Conservation (phyloP, 2,329 filamentous ascomycete species). For the Nothopassalora personata region DNA sequence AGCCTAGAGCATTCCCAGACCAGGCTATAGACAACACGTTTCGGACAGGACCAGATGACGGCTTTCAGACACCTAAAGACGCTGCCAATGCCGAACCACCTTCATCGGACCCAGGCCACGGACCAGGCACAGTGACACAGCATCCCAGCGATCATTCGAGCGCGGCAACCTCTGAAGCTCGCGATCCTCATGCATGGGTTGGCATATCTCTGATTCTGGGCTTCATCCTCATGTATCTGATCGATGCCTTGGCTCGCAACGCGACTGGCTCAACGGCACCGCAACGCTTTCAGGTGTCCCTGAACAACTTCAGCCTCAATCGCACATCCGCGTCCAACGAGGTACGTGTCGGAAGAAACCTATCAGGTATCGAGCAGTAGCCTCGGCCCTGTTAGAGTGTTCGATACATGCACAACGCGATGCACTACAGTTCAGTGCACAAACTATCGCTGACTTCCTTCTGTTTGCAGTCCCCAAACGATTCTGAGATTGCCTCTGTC, state of each 20-base stretch:
- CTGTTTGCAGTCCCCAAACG: background rate
- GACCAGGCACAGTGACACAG: slow-evolving; percentile 8
- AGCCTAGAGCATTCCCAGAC: background rate
- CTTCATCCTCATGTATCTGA: slow-evolving; percentile 94
- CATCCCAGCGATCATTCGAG: background rate
- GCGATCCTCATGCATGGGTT: slow-evolving; percentile 68
- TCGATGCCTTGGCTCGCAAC: slow-evolving; percentile 78
- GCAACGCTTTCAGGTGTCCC: slow-evolving; percentile 75
- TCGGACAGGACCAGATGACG: slow-evolving; percentile 30
- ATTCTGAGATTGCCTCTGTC: slow-evolving; percentile 9
- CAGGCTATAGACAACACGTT: slow-evolving; percentile 12
- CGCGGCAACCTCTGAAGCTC: slow-evolving; percentile 19
- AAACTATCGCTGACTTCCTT: too few relatives aligned
- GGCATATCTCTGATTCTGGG: slow-evolving; percentile 81
- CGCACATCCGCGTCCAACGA: slow-evolving; percentile 29
- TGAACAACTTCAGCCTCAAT: slow-evolving; percentile 64
- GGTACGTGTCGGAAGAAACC: too few relatives aligned
- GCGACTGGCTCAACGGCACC: slow-evolving; percentile 50
- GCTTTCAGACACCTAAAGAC: slow-evolving; percentile 16
- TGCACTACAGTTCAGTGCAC: too few relatives aligned
- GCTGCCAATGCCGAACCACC: slow-evolving; percentile 10
- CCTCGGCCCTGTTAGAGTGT: too few relatives aligned
- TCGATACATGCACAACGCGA: too few relatives aligned
- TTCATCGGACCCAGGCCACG: slow-evolving; percentile 14
- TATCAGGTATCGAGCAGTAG: too few relatives aligned